Evolutionary conservation across 1,284 basidiomycete species (phyloP).

Genomic region (Malassezia caprae): DNA sequence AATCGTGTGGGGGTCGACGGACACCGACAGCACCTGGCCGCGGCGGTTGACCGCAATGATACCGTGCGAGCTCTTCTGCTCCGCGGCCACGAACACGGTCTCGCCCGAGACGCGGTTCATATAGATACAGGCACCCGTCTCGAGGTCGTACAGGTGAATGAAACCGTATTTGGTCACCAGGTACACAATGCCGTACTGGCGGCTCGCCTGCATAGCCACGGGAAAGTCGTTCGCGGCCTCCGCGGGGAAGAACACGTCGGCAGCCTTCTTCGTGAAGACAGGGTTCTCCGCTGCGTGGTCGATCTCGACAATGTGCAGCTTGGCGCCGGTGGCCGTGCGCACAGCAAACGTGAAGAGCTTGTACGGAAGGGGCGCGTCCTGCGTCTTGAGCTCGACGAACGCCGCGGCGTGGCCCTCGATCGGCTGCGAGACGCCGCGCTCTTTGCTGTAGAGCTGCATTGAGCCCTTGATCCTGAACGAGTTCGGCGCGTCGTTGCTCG

Average conservation of each 20-base stretch:
- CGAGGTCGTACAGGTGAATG: constrained; percentile 97
- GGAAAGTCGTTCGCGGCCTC: constrained; percentile 98
- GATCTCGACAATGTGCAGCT: constrained; percentile 98
- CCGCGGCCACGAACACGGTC: constrained; percentile 96
- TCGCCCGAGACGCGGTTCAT: constrained; percentile 99
- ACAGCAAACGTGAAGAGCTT: constrained; percentile 96
- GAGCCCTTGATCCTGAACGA: constrained; percentile 53
- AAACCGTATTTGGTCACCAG: constrained; percentile 98
- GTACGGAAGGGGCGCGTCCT: constrained; percentile 35
- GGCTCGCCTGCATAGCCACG: constrained; percentile 98
- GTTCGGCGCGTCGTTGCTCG: constrained; percentile 75
- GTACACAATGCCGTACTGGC: constrained; percentile 93
- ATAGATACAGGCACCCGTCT: constrained; percentile 96
- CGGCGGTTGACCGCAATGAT: constrained; percentile 99
- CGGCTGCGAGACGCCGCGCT: constrained; percentile 86
- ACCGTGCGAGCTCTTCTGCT: constrained; percentile 84
- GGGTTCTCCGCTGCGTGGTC: constrained; percentile 91
- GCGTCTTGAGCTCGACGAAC: constrained; percentile 73
- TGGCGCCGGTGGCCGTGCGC: constrained; percentile 87
- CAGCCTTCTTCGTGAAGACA: constrained; percentile 93
- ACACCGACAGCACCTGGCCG: constrained; percentile 93
- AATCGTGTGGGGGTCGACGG: constrained; percentile 89
- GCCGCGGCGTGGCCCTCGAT: constrained; percentile 98
- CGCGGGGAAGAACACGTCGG: constrained; percentile 98
- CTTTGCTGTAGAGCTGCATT: constrained; percentile 88